phyloP scores from a whole-genome alignment of 805 yeast genomes.

The Wickerhamiella sergipiensis region DNA sequence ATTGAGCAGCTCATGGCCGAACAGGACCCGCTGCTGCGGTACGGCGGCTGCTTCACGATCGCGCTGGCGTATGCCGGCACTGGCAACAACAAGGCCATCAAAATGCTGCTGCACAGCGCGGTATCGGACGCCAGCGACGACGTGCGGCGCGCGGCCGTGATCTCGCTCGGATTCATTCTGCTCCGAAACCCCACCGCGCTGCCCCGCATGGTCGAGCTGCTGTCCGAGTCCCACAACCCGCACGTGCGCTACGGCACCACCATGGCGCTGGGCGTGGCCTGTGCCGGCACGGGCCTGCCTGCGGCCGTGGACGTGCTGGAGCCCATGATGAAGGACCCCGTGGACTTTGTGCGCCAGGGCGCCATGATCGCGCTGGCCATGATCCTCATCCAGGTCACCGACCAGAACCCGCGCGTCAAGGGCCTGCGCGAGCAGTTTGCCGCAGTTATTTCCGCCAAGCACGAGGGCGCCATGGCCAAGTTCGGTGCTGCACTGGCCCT shows the following conservation, averaged over 20 bases:
- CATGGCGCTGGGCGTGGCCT: constrained; percentile 88
- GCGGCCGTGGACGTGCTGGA: constrained; percentile 86
- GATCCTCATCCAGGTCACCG: constrained; percentile 79
- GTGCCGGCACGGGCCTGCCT: constrained; percentile 85
- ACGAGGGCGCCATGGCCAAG: constrained; percentile 92
- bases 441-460: constrained; percentile 68
- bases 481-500: constrained; percentile 96
- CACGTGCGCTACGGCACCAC: constrained; percentile 98
- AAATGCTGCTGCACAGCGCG: constrained; percentile 77
- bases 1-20: constrained; percentile 55
- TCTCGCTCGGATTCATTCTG: constrained; percentile 79
- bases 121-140: constrained; percentile 94
- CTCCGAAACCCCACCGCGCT: constrained; percentile 85
- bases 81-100: constrained; percentile 76
- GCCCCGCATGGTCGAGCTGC: constrained; percentile 85
- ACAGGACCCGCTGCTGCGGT: constrained; percentile 75
- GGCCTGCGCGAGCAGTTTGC: constrained; percentile 62
- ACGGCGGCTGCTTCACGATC: constrained; percentile 89
- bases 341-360: constrained; percentile 96
- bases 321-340: constrained; percentile 85
- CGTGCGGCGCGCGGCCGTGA: constrained; percentile 92
- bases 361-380: constrained; percentile 85
- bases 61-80: constrained; percentile 97
- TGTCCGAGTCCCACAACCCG: constrained; percentile 91
- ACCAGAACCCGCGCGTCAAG: constrained; percentile 67